Evolutionary conservation across 2,329 filamentous ascomycete genomes (phyloP).

Genomic region (Paecilomyces variotii): DNA sequence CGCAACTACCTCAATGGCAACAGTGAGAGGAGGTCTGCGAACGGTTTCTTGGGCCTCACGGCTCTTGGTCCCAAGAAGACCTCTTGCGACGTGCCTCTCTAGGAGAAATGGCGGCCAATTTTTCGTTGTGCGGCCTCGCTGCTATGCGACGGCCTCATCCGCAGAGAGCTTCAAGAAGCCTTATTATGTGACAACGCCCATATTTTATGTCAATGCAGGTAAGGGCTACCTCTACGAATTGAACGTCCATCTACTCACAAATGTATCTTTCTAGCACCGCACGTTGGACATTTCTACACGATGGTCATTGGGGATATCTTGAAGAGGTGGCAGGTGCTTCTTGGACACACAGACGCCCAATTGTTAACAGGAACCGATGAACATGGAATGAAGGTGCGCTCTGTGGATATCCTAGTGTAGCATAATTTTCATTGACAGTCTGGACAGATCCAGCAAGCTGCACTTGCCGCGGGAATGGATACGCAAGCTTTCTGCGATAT

Average conservation of each 20-base stretch:
- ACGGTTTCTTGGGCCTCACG: constrained; percentile 23
- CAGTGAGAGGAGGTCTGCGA: constrained; percentile 20
- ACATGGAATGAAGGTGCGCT: constrained; percentile 75
- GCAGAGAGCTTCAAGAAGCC: constrained; percentile 53
- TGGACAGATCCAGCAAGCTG: constrained; percentile 68
- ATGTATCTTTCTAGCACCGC: constrained; percentile 58
- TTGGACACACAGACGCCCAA: constrained; percentile 57
- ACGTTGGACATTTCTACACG: constrained; percentile 89
- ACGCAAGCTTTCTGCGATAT: constrained; percentile 83
- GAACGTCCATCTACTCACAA: not conserved
- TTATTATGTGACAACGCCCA: constrained; percentile 91
- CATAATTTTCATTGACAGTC: constrained; percentile 10
- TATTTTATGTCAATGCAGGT: constrained; percentile 98
- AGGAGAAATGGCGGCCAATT: constrained; percentile 16
- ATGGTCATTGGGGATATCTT: constrained; percentile 86
- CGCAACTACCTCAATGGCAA: constrained; percentile 16
- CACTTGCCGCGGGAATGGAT: constrained; percentile 58
- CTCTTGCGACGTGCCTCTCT: constrained; percentile 23
- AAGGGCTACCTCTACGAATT: constrained; percentile 17
- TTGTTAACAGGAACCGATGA: constrained; percentile 92
- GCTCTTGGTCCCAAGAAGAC: constrained; percentile 13
- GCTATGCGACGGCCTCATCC: constrained; percentile 20
- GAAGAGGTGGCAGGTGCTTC: constrained; percentile 81
- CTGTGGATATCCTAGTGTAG: not conserved
- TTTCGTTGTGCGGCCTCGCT: constrained; percentile 14